These are phyloP conservation scores for Lasiosphaeria hispida DNA, from an alignment of 495 filamentous ascomycete species.

Conservation along the genomic window DNA sequence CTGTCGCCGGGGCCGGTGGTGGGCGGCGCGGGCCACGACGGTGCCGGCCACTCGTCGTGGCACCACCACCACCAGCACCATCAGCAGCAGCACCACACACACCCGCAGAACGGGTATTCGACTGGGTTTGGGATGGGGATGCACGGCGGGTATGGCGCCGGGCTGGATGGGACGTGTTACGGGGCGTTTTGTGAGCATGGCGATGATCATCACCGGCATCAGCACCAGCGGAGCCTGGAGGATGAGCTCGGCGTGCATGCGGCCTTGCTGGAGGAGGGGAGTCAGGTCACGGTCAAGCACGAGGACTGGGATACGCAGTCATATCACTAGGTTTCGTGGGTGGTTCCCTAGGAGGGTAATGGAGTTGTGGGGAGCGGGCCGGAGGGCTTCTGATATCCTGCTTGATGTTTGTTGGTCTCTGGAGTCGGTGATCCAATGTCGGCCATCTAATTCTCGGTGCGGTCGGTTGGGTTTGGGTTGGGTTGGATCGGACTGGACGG, in stretches of 20 bases:
- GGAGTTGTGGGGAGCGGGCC: no score
- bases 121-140: not conserved
- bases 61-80: conserved; percentile 10
- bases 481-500: no score
- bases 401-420: no score
- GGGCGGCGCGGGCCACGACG: not conserved
- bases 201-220: conserved; percentile 8
- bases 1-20: not conserved
- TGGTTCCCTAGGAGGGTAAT: no score
- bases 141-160: no score
- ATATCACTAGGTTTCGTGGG: conserved; percentile 5
- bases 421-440: no score
- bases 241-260: conserved; percentile 22
- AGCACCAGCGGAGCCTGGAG: not conserved
- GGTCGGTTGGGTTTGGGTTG: no score
- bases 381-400: no score
- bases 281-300: conserved; percentile 34
- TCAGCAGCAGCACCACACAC: conserved; percentile 22
- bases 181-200: not conserved
- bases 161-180: no score
- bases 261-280: conserved; percentile 24
- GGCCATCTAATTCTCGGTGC: no score
- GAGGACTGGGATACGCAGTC: conserved; percentile 33
- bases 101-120: not conserved
- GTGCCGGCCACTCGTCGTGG: not conserved